Evolutionary conservation across 192 early-diverging fungal genomes (phyloP), one percentile per base, ranked within the genome.

Genomic region (Pilobolus umbonatus): DNA sequence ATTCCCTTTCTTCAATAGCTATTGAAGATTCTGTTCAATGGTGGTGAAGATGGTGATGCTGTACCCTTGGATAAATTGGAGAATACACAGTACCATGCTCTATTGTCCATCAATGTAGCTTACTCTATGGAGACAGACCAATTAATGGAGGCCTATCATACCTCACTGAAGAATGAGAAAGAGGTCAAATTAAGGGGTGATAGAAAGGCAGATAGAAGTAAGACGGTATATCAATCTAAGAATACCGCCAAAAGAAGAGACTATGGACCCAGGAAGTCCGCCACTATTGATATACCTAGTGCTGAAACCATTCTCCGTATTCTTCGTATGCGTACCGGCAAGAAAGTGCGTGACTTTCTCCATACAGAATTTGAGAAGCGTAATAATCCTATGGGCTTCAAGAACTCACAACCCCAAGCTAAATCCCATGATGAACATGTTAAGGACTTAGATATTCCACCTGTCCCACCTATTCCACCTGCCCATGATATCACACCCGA

Each of bases 1-100:
- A 17, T 55, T 38, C 32, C 5, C 10, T 44, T 46, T 44, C 21
- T 36, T 57, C 2, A 2, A 56, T 52, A 88, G 63, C 80, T 88
- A 17, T 74, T 91, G 30, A 87, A 88, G 68, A 67, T 83, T 53
- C 82, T 85, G 53, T 82, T 89, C 65, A 81, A 85, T 43, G 89
- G 86, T 47, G 87, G 85, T 24, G 77, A 80, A 46, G 83, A 86
- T 48, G 79, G 74, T 36, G 85, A 87, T 58, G 83, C 79, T 11
- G 77, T 85, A 17, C 68, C 82, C 0, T 36, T 76, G 19, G 86
- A 87, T 5, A 73, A 74, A 10, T 65, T 91, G 0, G 84, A 84
- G 46, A 83, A 67, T 29, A 63, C 77, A 12, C 85, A 86, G 62
- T 91, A 86, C 71, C 67, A 75, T 12, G 82, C 85, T 44, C 72